Evolutionary conservation across 1,139 yeast genomes (phyloP).

Genomic region (Candida anutae): DNA sequence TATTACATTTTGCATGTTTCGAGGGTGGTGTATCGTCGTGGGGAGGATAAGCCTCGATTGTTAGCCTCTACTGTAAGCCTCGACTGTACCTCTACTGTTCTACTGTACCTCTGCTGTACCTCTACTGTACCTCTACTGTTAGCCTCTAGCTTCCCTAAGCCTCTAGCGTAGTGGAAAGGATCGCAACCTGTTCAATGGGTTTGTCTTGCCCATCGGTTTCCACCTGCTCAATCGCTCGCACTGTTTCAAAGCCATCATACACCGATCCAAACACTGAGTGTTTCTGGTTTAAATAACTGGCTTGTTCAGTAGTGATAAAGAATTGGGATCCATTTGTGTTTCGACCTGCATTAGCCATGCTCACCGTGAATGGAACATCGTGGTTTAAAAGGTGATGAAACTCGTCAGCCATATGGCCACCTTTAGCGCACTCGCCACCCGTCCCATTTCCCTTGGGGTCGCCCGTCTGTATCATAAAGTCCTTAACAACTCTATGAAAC

Average conservation of each 20-base stretch:
- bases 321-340: conserved; percentile 25
- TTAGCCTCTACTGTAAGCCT: too few relatives aligned
- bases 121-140: neutral
- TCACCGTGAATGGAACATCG: conserved; percentile 33
- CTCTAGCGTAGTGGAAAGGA: conserved; percentile 12
- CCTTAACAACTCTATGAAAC: conserved; percentile 41
- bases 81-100: too few relatives aligned
- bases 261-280: conserved; percentile 26
- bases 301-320: conserved; percentile 22
- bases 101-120: too few relatives aligned
- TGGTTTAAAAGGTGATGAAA: conserved; percentile 28
- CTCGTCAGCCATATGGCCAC: conserved; percentile 36
- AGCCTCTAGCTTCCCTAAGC: neutral
- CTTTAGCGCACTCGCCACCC: conserved; percentile 43
- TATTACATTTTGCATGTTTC: too few relatives aligned
- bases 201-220: conserved; percentile 16
- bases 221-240: conserved; percentile 16
- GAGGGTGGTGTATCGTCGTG: neutral
- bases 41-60: neutral
- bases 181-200: conserved; percentile 16
- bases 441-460: conserved; percentile 46
- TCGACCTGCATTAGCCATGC: conserved; percentile 36
- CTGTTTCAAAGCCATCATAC: conserved; percentile 19
- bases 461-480: conserved; percentile 48
- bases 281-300: conserved; percentile 20